These are phyloP conservation scores for Mytilinidion resinicola DNA, from an alignment of 495 filamentous ascomycete species.

Conservation along the genomic window DNA sequence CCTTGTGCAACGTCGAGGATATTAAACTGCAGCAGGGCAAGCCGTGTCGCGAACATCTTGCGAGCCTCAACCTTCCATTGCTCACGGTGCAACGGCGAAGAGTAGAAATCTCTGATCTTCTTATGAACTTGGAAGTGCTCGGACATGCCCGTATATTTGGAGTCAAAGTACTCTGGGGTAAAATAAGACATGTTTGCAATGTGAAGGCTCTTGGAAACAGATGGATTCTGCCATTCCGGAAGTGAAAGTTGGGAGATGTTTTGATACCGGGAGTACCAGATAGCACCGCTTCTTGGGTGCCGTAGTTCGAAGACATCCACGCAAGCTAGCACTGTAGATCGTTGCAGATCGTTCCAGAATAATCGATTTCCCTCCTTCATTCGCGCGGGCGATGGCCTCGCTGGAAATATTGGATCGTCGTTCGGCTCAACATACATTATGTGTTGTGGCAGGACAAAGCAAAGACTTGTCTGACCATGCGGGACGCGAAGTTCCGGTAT, in stretches of 20 bases:
- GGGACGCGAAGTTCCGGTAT: constrained; percentile 3
- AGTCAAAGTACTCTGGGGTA: constrained; percentile 9
- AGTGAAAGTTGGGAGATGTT: constrained; percentile 3
- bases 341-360: constrained; percentile 6
- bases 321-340: constrained; percentile 11
- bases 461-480: constrained; percentile 4
- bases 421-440: constrained; percentile 1
- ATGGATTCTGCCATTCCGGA: constrained; percentile 2
- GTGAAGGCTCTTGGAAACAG: constrained; percentile 6
- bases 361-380: constrained; percentile 8
- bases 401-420: constrained; percentile 15
- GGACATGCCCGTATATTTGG: background rate
- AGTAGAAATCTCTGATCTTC: constrained; percentile 6
- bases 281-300: background rate
- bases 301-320: constrained; percentile 10
- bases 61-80: constrained; percentile 12
- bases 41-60: constrained; percentile 6
- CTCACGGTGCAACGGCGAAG: constrained; percentile 1
- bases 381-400: background rate
- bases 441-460: constrained; percentile 11
- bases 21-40: constrained; percentile 7
- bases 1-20: constrained; percentile 3
- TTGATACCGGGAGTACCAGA: constrained; percentile 15
- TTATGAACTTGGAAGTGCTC: constrained; percentile 10
- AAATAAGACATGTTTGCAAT: constrained; percentile 9